Percentiles rank a stretch among this genome's conserved stretches.
Evolutionary conservation across 495 filamentous ascomycete genomes (phyloP).

Genomic region (Penicillium alfredii): DNA sequence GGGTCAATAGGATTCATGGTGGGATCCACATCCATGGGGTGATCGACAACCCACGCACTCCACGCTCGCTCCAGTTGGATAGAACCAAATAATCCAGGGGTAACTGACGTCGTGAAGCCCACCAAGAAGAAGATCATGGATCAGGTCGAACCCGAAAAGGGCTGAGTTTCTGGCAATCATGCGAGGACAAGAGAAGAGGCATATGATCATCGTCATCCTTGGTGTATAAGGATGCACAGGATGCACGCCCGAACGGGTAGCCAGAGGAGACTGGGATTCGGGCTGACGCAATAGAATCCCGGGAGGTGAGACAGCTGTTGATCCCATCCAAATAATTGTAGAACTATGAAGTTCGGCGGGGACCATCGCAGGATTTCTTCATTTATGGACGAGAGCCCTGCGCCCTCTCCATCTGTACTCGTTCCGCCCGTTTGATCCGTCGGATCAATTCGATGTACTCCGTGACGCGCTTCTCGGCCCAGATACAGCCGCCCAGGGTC

Average conservation of each 20-base stretch:
- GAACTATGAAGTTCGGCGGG: too few relatives aligned
- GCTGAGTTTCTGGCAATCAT: too few relatives aligned
- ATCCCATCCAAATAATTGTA: background rate
- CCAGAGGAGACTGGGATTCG: too few relatives aligned
- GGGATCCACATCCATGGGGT: slow-evolving; percentile 9
- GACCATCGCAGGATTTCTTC: background rate
- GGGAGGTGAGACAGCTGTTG: background rate
- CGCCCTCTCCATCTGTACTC: slow-evolving; percentile 54
- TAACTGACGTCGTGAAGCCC: slow-evolving; percentile 9
- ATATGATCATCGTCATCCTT: too few relatives aligned
- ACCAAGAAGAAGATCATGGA: slow-evolving; percentile 17
- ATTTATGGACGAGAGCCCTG: slow-evolving; percentile 15
- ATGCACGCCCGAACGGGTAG: too few relatives aligned
- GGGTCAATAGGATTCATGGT: slow-evolving; percentile 2
- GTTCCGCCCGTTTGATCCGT: slow-evolving; percentile 58
- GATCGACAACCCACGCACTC: slow-evolving; percentile 14
- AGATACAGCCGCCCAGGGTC: slow-evolving; percentile 78
- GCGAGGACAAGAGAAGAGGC: too few relatives aligned
- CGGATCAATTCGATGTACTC: slow-evolving; percentile 50
- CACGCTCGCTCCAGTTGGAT: slow-evolving; percentile 5
- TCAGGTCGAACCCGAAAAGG: too few relatives aligned
- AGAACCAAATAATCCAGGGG: too few relatives aligned
- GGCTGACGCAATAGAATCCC: background rate
- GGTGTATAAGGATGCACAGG: too few relatives aligned
- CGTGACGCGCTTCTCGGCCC: slow-evolving; percentile 69